Percentiles rank a stretch among this genome's conserved stretches.
Conservation (phyloP, 176 grass and related monocot species). For the Bothriochloa decipiens region DNA sequence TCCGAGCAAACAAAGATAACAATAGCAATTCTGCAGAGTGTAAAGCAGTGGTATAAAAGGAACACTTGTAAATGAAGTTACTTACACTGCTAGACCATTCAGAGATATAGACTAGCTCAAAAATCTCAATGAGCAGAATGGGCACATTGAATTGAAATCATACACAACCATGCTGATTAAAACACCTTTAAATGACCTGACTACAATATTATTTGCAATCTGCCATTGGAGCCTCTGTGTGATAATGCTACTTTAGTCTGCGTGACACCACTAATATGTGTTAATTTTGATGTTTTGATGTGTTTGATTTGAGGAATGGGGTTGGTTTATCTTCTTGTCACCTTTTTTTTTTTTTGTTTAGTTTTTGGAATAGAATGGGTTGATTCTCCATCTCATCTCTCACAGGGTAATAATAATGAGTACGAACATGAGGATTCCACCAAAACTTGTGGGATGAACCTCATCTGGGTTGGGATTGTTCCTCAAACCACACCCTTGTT, state of each 20-base stretch:
- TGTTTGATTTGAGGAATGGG: background rate
- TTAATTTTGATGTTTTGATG: background rate
- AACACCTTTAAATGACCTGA: constrained; percentile 30
- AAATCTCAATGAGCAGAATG: constrained; percentile 26
- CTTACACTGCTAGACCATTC: constrained; percentile 10
- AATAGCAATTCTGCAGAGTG: background rate
- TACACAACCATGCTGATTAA: constrained; percentile 12
- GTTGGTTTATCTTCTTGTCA: background rate
- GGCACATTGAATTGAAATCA: constrained; percentile 20
- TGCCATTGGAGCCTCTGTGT: background rate
- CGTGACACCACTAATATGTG: background rate
- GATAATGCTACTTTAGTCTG: constrained; percentile 32
- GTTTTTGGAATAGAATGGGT: background rate
- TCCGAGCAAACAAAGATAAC: background rate
- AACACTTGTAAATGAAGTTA: constrained; percentile 14
- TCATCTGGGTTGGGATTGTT: background rate
- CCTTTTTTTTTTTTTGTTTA: background rate
- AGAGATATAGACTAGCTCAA: background rate
- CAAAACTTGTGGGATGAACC: background rate
- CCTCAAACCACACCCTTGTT: too few species aligned
- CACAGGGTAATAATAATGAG: background rate
- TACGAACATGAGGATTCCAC: background rate
- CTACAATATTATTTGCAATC: constrained; percentile 6
- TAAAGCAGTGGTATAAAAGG: background rate
- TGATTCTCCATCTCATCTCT: background rate